Base-by-base conservation (phyloP, 768 basidiomycete species). In the Pisolithus orientalis region DNA sequence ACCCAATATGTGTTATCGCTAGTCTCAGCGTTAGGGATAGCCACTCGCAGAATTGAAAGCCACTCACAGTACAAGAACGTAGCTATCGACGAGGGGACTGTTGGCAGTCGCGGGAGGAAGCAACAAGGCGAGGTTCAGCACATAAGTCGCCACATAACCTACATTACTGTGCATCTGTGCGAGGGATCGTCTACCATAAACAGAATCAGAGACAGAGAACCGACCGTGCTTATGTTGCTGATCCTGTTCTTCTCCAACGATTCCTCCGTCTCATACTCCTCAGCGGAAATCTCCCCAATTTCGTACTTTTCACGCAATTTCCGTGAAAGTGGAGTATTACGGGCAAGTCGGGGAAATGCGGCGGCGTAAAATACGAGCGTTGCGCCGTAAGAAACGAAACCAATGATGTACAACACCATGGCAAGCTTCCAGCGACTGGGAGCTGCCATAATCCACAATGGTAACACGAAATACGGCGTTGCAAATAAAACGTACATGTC, bases 221-320 rank as follows among this genome's bases (percentile, higher is more conserved):
- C 8, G 16, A 89, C 89, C 40, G 85, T 90, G 61, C 84, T 87
- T 56, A 90, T 87, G 59, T 90, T 91, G 61, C 89, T 88, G 53
- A 93, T 86, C 55, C 83, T 71, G 55, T 90, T 93, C 76, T 90
- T 90, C 70, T 91, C 87, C 42, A 91, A 59, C 31, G 84, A 86
- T 59, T 90, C 87, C 60, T 87, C 87, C 16, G 57, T 62, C 59
- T 90, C 89, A 57, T 85, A 90, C 55, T 78, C 83, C 50, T 84
- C 84, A 13, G 70, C 66, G 0, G 72, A 59, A 10, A 84, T 80
- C 53, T 84, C 78, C 0, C 85, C 84, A 0, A 71, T 72, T 46
- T 84, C 82, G 50, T 78, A 82, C 57, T 73, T 77, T 46, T 76
- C 77, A 34, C 74, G 71, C 3, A 90, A 66, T 2, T 65, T 65